Evolutionary conservation across 345 rosid species (phyloP), one percentile per base, ranked within the genome.

Genomic region (Cardamine resedifolia): DNA sequence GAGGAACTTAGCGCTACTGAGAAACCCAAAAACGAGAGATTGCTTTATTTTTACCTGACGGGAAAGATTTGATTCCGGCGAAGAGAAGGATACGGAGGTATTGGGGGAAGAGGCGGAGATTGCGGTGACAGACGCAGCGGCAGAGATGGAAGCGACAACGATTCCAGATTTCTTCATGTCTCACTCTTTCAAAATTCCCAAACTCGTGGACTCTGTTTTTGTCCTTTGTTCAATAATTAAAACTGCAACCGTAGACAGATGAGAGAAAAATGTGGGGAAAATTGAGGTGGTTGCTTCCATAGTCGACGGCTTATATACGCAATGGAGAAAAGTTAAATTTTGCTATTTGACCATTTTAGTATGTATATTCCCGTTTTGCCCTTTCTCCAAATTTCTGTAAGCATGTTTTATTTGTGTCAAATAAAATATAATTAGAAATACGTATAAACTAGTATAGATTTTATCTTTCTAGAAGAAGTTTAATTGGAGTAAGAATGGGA

Each of bases 141-240:
- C 77, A 3, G 84, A 81, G 28, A 84, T 71, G 8, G 90, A 78
- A 10, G 81, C 87, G 33, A 86, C 87, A 1, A 86, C 44, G 56
- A 86, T 21, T 27, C 85, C 82, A 3, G 90, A 81, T 76, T 82
- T 86, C 82, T 85, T 89, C 91, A 83, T 87, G 50, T 65, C 45
- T 53, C 2, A 53, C 41, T 36, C 36, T 49, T 48, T 66, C 34
- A 38, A 58, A 18, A 57, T 73, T 51, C 41, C 24, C 8, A 28
- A 27, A 41, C 10, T 50, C 19, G 18, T 58, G 47, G 39, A 16
- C 51, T 58, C 14, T 48, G 12, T 21, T 57, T 16, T n/a, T 12
- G 5, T 33, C 9, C 10, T 64, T 2, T 15, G 8, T 31, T 45
- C 9, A 14, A 24, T 21, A 55, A 45, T 33, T 8, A 27, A 58